phyloP scores from a whole-genome alignment of 768 basidiomycete species.

The Lyophyllum atratum region DNA sequence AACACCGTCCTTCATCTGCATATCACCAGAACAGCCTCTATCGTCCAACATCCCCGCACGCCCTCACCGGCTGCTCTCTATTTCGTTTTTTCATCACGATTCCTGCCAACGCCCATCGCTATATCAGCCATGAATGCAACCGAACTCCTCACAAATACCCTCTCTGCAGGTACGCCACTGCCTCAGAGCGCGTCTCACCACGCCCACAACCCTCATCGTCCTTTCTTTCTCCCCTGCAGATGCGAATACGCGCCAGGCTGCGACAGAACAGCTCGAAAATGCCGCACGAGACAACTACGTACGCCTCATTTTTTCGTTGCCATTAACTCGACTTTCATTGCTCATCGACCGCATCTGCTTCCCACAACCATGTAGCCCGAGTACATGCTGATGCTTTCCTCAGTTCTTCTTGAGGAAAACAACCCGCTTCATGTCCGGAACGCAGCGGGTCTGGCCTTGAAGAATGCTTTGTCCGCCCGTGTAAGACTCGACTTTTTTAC shows the following conservation, averaged over 20 bases:
- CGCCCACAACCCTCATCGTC: slow-evolving; percentile 22
- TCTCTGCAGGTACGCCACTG: slow-evolving; percentile 76
- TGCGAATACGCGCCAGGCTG: slow-evolving; percentile 87
- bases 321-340: slow-evolving; percentile 18
- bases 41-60: slow-evolving; percentile 1
- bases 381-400: slow-evolving; percentile 90
- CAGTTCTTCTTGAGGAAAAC: slow-evolving; percentile 79
- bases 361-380: slow-evolving; percentile 72
- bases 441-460: slow-evolving; percentile 95
- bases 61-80: slow-evolving; percentile 1
- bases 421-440: slow-evolving; percentile 77
- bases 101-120: slow-evolving; percentile 15
- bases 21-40: slow-evolving; percentile 3
- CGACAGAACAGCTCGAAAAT: slow-evolving; percentile 85
- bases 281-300: slow-evolving; percentile 91
- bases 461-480: slow-evolving; percentile 90
- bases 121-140: slow-evolving; percentile 80
- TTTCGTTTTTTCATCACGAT: slow-evolving; percentile 12
- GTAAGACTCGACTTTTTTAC: slow-evolving; percentile 49
- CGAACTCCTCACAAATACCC: slow-evolving; percentile 88
- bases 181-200: slow-evolving; percentile 30
- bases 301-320: slow-evolving; percentile 32
- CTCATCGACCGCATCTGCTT: slow-evolving; percentile 22
- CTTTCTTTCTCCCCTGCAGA: slow-evolving; percentile 48
- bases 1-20: slow-evolving; percentile 7